Evolutionary conservation across 768 basidiomycete genomes (phyloP), one percentile per base, ranked within the genome.

Genomic region (Hypsizygus marmoreus): DNA sequence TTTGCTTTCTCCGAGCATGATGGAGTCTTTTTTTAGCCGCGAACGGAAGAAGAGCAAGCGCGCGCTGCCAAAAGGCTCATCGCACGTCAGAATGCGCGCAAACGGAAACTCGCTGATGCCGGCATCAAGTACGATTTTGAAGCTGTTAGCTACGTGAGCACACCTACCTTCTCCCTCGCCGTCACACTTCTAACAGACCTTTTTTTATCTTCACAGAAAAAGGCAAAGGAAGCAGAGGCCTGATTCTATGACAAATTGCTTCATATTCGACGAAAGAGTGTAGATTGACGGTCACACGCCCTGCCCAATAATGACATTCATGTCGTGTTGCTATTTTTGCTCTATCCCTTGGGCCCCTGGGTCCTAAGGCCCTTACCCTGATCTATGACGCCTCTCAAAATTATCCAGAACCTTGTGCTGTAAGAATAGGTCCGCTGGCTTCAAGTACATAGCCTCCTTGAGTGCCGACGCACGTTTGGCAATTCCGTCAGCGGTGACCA

Each of bases 121-220:
- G 95, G 94, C 4, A 95, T 99, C 62, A 77, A 86, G 37, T 98
- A 98, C 59, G 82, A 93, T 54, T 84, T 95, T 41, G 80, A 84
- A 31, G 72, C 74, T n/a, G 83, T 83, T 35, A 82, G 84, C 62
- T 97, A 95, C 71, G 91, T 93, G 64, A 69, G 91, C 19, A 31
- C 22, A 10, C 33, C n/a, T 47, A 13, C 6, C 22, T 16, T 7
- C n/a, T 22, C 14, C 30, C 24, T 5, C 31, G 4, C 38, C 24
- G 14, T 31, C 6, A 22, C 6, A 32, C n/a, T 20, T 16, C 35
- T 34, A 33, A 39, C 38, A 42, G 30, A 45, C 14, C 19, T 22
- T 13, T 29, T 30, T 44, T 26, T 32, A 14, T 24, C 38, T 26
- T 14, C 43, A 10, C 44, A 62, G 60, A 62, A 66, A 56, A 61